Base-by-base conservation (phyloP, 2,329 filamentous ascomycete genomes). In the Nothopassalora personata region DNA sequence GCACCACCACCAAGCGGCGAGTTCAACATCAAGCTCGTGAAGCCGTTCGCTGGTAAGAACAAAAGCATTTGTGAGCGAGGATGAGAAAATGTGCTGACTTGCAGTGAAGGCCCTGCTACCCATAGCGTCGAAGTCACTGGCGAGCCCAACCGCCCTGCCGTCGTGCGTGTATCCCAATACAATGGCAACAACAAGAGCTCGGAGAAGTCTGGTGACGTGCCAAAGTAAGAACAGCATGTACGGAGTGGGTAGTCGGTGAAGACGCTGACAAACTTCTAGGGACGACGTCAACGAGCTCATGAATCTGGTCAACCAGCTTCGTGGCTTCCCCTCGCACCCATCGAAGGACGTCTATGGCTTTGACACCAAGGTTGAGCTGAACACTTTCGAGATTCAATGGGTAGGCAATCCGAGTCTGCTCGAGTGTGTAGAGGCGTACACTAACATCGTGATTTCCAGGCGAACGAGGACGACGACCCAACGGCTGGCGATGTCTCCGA, bases 311-410 rank as follows among this genome's bases (percentile, higher is more conserved):
- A 67, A 65, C 48, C 64, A 70, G 8, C 70, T 77, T 18, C 73
- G 74, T 39, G 75, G 75, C 52, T 76, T 77, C 66, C 75, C 75
- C 10, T 71, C 70, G 7, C 70, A 73, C 64, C 62, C 69, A 1
- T 64, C 65, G 28, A 73, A 75, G 60, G 75, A 77, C 59, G 63
- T 77, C 23, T 77, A 74, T 64, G 74, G 74, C 45, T 58, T 69
- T 1, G 71, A 76, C 53, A 68, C 69, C 19, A 74, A 73, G 64
- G 59, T 77, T 31, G 73, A 76, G 51, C 72, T 77, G 62, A 73
- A 73, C 63, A 77, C 74, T 2, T 71, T 76, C 56, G 75, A 77
- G 58, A 74, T 77, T 34, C 74, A 77, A 62, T 77, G 75, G 75
- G 63, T 65, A 39, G 76, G 75, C 58, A 11, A 11, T 11, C 31